phyloP scores from a whole-genome alignment of 2,329 filamentous ascomycete genomes.

The Exophiala alcalophila region DNA sequence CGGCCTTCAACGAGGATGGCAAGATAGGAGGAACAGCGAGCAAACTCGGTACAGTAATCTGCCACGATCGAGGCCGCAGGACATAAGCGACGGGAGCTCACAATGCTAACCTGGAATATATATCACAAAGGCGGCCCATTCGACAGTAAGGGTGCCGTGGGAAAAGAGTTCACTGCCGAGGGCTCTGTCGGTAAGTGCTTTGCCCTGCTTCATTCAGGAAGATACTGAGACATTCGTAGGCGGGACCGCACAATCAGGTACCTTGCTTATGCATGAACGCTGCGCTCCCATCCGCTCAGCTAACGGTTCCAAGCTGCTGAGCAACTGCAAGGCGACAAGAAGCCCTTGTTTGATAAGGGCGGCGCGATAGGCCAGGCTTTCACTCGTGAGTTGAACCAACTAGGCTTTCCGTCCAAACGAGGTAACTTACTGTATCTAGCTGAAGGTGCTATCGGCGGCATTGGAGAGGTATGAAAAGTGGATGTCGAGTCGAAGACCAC shows the following conservation, averaged over 20 bases:
- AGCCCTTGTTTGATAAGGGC: constrained; percentile 24
- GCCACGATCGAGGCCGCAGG: background rate
- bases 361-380: constrained; percentile 23
- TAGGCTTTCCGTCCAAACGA: too few species aligned
- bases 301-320: constrained; percentile 23
- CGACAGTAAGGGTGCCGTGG: constrained; percentile 15
- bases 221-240: constrained; percentile 19
- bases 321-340: constrained; percentile 23
- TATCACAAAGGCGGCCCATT: constrained; percentile 25
- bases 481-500: too few species aligned
- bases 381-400: constrained; percentile 17
- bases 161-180: constrained; percentile 22
- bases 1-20: constrained; percentile 21
- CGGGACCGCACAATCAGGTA: constrained; percentile 21
- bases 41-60: constrained; percentile 7
- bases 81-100: too few species aligned
- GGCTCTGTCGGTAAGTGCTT: constrained; percentile 13
- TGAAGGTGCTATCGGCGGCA: constrained; percentile 37
- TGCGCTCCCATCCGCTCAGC: too few species aligned
- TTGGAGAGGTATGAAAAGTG: constrained; percentile 27
- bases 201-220: constrained; percentile 26
- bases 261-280: too few species aligned
- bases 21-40: constrained; percentile 16
- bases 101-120: too few species aligned
- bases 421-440: constrained; percentile 25